These are phyloP conservation scores for Amaranthus hypochondriacus DNA, from an alignment of 148 eudicot genomes.

Conservation along the genomic window DNA sequence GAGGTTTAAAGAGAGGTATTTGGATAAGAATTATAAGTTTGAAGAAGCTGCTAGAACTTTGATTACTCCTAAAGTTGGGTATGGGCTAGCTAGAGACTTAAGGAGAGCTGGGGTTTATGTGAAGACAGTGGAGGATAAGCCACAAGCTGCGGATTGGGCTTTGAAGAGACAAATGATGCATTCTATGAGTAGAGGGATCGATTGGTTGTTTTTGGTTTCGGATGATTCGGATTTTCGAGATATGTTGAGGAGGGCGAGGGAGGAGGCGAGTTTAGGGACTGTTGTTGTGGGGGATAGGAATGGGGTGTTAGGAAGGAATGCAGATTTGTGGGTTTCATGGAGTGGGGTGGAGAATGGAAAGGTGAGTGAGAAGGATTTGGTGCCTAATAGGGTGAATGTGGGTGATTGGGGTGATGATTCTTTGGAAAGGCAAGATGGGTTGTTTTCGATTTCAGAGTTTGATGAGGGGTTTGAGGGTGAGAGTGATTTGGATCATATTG, in stretches of 20 bases:
- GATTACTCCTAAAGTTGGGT: slow-evolving; percentile 64
- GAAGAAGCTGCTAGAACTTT: slow-evolving; percentile 63
- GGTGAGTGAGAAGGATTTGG: slow-evolving; percentile 65
- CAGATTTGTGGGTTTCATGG: slow-evolving; percentile 88
- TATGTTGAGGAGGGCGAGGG: slow-evolving; percentile 80
- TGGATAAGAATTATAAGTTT: slow-evolving; percentile 55
- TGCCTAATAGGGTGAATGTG: slow-evolving; percentile 32
- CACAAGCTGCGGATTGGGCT: slow-evolving; percentile 96
- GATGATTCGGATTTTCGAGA: slow-evolving; percentile 87
- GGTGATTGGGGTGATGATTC: slow-evolving; percentile 24
- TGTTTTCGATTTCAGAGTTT: slow-evolving; percentile 38
- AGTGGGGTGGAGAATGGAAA: slow-evolving; percentile 65
- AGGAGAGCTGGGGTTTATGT: slow-evolving; percentile 84
- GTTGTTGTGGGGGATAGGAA: slow-evolving; percentile 83
- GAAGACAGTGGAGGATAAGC: slow-evolving; percentile 88
- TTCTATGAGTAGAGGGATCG: slow-evolving; percentile 66
- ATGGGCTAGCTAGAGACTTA: slow-evolving; percentile 65
- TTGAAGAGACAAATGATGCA: slow-evolving; percentile 73
- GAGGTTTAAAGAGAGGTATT: slow-evolving; percentile 62
- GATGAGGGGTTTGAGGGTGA: slow-evolving; percentile 28
- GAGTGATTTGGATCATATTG: slow-evolving; percentile 33
- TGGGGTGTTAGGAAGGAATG: slow-evolving; percentile 68
- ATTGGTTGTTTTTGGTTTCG: slow-evolving; percentile 78
- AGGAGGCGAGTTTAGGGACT: slow-evolving; percentile 69
- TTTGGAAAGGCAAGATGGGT: slow-evolving; percentile 15